Evolutionary conservation across 257 asterid genomes (phyloP).

Genomic region (Prunella vulgaris): DNA sequence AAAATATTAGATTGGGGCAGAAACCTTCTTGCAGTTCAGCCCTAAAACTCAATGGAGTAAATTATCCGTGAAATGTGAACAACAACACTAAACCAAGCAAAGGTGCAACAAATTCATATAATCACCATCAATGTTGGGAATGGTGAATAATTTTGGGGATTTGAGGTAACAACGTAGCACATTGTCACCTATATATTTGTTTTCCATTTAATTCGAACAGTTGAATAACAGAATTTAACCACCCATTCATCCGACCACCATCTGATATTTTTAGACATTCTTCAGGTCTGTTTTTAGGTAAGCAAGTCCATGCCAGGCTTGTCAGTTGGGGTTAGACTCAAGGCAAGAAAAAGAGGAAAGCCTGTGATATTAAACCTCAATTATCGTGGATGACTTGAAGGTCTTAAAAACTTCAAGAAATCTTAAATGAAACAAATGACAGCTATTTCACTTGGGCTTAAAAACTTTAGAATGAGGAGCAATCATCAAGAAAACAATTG

Average conservation of each 20-base stretch:
- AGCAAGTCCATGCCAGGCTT: neutral
- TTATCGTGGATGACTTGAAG: neutral
- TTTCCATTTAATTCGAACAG: neutral
- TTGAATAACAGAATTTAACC: neutral
- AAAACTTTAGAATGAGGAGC: neutral
- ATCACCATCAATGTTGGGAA: neutral
- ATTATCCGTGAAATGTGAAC: neutral
- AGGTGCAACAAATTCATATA: neutral
- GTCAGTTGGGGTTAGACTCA: neutral
- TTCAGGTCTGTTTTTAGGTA: neutral
- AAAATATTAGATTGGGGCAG: conserved; percentile 13
- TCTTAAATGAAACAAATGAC: neutral
- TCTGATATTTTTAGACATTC: neutral
- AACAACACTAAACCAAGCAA: conserved; percentile 3
- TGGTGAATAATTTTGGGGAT: neutral
- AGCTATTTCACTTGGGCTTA: neutral
- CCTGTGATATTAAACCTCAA: neutral
- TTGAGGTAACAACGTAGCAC: neutral
- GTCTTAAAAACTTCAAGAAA: neutral
- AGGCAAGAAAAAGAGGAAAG: neutral
- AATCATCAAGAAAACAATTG: neutral
- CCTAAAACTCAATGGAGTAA: neutral
- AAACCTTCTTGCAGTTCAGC: conserved; percentile 1
- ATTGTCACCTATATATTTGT: neutral
- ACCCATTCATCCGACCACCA: neutral